Conservation (phyloP, 129 eudicot genomes). For the Pulicaria dysenterica region DNA sequence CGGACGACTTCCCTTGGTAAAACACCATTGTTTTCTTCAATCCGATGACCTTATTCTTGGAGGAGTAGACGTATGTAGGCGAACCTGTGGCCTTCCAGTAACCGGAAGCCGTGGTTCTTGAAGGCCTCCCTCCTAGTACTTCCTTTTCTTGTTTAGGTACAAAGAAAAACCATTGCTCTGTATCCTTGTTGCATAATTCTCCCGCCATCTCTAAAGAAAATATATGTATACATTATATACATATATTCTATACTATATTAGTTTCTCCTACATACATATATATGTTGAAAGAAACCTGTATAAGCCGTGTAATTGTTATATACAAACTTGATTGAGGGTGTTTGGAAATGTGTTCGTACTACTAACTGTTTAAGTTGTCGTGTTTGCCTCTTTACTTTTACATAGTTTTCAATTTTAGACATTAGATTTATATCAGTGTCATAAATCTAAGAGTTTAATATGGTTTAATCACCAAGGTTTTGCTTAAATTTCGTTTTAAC, state of each 20-base stretch:
- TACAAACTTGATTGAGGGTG: not conserved
- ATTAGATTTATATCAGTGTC: no score
- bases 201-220: constrained; percentile 41
- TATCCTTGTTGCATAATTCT: constrained; percentile 50
- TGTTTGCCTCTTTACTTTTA: no score
- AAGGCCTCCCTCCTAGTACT: constrained; percentile 68
- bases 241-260: not conserved
- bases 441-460: no score
- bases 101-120: constrained; percentile 57
- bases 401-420: no score
- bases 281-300: not conserved
- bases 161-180: constrained; percentile 80
- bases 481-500: no score
- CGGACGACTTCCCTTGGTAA: constrained; percentile 71
- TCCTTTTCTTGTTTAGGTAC: constrained; percentile 68
- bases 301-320: not conserved
- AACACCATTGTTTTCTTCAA: constrained; percentile 72
- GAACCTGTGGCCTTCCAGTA: constrained; percentile 88
- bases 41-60: constrained; percentile 49
- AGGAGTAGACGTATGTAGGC: constrained; percentile 59
- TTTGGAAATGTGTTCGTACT: not conserved
- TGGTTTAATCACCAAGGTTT: no score
- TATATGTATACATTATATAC: no score
- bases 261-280: not conserved
- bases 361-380: no score